phyloP scores from a whole-genome alignment of 495 filamentous ascomycete genomes.

The Trichocladium antarcticum region DNA sequence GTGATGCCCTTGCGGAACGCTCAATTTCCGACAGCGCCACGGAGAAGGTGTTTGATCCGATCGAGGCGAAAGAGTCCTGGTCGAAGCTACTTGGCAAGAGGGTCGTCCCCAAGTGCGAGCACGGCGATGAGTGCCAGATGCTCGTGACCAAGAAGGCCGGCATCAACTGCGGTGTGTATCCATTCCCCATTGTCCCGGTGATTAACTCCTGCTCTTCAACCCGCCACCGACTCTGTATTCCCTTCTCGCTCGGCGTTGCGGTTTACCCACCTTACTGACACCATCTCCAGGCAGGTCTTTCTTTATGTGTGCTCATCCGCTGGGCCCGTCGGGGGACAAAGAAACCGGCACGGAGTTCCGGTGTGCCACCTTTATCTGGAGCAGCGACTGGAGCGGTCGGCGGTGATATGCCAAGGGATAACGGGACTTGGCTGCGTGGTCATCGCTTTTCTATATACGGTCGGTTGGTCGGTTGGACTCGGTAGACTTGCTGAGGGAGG shows the following conservation, averaged over 20 bases:
- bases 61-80: constrained; percentile 75
- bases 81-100: constrained; percentile 70
- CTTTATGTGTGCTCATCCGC: constrained; percentile 72
- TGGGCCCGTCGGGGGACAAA: constrained; percentile 73
- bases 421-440: neutral
- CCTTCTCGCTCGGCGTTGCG: neutral
- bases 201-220: neutral
- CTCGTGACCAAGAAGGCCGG: constrained; percentile 78
- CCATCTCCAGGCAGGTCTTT: constrained; percentile 54
- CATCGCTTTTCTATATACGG: neutral
- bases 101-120: constrained; percentile 66
- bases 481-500: too few species aligned
- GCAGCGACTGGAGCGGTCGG: constrained; percentile 58
- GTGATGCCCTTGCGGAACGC: neutral
- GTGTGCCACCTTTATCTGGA: constrained; percentile 84
- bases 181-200: too few species aligned
- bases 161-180: constrained; percentile 50
- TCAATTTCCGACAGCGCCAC: neutral
- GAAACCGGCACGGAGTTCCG: constrained; percentile 75
- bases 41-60: constrained; percentile 49
- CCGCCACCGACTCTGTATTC: neutral
- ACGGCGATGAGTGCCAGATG: constrained; percentile 74
- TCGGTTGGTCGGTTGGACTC: neutral
- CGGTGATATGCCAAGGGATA: neutral
- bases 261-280: neutral